Percentiles rank a stretch among this genome's conserved stretches.
phyloP scores from a whole-genome alignment of 2,329 filamentous ascomycete genomes.

The Penicillium olsonii region DNA sequence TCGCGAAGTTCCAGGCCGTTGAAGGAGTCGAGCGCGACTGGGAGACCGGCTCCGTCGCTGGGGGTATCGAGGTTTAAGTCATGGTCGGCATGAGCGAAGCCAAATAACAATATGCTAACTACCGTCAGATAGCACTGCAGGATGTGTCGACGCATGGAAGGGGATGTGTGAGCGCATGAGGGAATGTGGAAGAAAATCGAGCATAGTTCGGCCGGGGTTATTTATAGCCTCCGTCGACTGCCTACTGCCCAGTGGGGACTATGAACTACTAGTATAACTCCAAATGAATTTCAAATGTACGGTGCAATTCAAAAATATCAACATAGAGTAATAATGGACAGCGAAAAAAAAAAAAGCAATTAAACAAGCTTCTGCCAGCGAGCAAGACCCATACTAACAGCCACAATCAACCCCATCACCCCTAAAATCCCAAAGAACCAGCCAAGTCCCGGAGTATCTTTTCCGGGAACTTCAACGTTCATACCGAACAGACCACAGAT shows the following conservation, averaged over 20 bases:
- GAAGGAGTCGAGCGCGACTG: conserved; percentile 30
- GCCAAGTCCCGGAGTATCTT: conserved; percentile 32
- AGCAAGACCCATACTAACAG: conserved; percentile 40
- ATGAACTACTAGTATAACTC: not conserved
- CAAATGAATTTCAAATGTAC: not conserved
- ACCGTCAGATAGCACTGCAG: conserved; percentile 72
- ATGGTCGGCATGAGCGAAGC: conserved; percentile 64
- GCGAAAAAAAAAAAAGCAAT: conserved; percentile 6
- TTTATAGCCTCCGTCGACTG: not conserved
- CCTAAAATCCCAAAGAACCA: conserved; percentile 56
- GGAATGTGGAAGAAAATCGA: not conserved
- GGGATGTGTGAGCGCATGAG: conserved; percentile 9
- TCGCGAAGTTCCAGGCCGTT: conserved; percentile 35
- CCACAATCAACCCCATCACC: conserved; percentile 45
- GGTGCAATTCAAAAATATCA: no score
- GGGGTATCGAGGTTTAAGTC: conserved; percentile 47
- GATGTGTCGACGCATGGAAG: conserved; percentile 56
- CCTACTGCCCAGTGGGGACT: no score
- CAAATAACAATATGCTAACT: conserved; percentile 60
- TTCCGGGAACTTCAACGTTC: conserved; percentile 52
- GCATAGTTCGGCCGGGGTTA: not conserved
- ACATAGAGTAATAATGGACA: no score
- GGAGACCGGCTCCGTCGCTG: conserved; percentile 32
- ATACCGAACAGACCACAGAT: conserved; percentile 66
- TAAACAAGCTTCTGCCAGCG: conserved; percentile 46